A percentile compares a stretch with the other conserved stretches of the same genome.
phyloP scores from a whole-genome alignment of 176 grass and related monocot genomes.

The Zoysia pacifica region DNA sequence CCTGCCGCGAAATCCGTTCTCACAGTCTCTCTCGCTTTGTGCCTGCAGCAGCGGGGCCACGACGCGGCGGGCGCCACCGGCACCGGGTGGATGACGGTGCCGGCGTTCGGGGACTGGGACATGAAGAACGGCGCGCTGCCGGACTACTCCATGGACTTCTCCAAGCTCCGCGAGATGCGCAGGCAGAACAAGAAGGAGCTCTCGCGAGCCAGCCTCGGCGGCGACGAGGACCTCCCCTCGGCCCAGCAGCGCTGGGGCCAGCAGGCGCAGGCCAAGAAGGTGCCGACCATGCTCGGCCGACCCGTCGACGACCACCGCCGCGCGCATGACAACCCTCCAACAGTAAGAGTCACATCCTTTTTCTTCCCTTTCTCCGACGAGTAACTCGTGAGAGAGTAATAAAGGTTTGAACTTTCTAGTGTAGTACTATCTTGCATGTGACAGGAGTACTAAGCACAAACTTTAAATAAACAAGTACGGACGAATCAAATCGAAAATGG shows the following conservation, averaged over 20 bases:
- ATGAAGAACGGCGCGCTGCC: slow-evolving; percentile 90
- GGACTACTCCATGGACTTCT: slow-evolving; percentile 98
- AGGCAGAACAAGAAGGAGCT: slow-evolving; percentile 98
- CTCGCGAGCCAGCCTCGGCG: slow-evolving; percentile 67
- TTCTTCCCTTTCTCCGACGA: not conserved
- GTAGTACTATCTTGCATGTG: not conserved
- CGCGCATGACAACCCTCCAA: slow-evolving; percentile 55
- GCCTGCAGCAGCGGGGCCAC: slow-evolving; percentile 30
- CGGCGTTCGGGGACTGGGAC: slow-evolving; percentile 92
- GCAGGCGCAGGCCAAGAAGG: not conserved
- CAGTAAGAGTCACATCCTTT: slow-evolving; percentile 32
- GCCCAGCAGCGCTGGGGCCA: slow-evolving; percentile 11
- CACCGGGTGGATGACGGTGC: slow-evolving; percentile 80
- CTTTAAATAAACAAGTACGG: slow-evolving; percentile 25
- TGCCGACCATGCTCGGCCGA: slow-evolving; percentile 35
- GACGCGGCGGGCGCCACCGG: slow-evolving; percentile 41
- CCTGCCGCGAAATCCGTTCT: not conserved
- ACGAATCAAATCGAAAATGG: slow-evolving; percentile 15
- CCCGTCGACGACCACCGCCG: slow-evolving; percentile 44
- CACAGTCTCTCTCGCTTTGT: not conserved
- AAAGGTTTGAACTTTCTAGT: not conserved
- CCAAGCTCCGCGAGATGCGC: slow-evolving; percentile 95
- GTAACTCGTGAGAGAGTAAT: not conserved
- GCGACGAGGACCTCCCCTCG: slow-evolving; percentile 61
- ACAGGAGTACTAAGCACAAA: slow-evolving; percentile 18